Evolutionary conservation across 2,329 filamentous ascomycete genomes (phyloP).

Genomic region (Dactylonectria macrodidyma): DNA sequence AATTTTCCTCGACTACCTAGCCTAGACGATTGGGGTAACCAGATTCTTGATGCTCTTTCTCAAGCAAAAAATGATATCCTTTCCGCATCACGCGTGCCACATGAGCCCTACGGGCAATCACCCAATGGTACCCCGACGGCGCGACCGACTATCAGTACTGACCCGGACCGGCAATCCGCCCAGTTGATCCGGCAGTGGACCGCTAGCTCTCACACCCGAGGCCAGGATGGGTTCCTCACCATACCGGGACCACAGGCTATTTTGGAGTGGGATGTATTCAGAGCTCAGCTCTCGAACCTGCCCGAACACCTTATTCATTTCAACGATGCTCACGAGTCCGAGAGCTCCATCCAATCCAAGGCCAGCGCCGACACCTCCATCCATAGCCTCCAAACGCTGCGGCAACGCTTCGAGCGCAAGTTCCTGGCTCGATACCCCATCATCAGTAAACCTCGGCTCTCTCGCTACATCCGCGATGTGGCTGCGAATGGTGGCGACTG

Average conservation of each 20-base stretch:
- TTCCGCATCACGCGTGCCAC: not conserved
- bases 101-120: not conserved
- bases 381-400: not conserved
- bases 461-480: constrained; percentile 3
- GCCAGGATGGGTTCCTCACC: not conserved
- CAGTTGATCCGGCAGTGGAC: not conserved
- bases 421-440: constrained; percentile 5
- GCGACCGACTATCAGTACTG: not conserved
- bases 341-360: constrained; percentile 7
- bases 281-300: not conserved
- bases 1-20: not conserved
- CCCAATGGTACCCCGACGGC: not conserved
- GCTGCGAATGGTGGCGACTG: constrained; percentile 2
- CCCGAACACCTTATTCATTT: not conserved
- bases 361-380: constrained; percentile 1
- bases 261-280: not conserved
- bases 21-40: constrained; percentile 2
- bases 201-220: not conserved
- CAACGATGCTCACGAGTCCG: not conserved
- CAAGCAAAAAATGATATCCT: constrained; percentile 4
- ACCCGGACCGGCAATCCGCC: not conserved
- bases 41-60: constrained; percentile 6
- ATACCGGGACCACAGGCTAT: not conserved
- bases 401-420: constrained; percentile 4
- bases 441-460: not conserved